Conservation (phyloP, 164 flowering plant species). For the Liquidambar formosana region DNA sequence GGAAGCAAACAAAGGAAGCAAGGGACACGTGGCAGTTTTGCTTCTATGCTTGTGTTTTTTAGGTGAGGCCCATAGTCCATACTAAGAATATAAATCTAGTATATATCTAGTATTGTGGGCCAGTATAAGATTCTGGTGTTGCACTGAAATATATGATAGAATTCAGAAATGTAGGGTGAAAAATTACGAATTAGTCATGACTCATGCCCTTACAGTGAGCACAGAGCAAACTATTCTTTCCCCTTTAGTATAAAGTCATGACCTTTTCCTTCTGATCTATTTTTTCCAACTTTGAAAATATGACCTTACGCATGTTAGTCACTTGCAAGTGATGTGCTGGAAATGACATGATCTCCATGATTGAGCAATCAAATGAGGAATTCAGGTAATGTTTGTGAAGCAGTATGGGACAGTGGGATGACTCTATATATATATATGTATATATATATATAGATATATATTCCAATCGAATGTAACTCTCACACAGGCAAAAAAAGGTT, state of each 20-base stretch:
- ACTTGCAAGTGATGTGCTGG: not conserved
- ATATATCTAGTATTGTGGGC: not conserved
- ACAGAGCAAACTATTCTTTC: no score
- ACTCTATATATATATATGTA: no score
- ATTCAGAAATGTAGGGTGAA: not conserved
- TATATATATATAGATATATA: no score
- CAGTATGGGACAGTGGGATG: no score
- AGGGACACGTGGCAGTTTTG: not conserved
- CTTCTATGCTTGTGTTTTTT: not conserved
- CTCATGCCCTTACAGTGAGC: no score
- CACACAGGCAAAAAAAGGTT: no score
- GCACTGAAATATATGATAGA: not conserved
- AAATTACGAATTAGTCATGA: constrained; percentile 5
- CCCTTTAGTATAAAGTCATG: no score
- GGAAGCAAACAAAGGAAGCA: constrained; percentile 4
- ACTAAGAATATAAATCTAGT: not conserved
- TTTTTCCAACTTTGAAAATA: no score
- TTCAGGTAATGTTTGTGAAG: no score
- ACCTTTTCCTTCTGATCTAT: no score
- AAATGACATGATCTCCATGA: not conserved
- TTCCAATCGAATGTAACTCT: no score
- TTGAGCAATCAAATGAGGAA: no score
- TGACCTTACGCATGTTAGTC: not conserved
- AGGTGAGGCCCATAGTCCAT: not conserved
- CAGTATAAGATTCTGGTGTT: not conserved